Base-by-base conservation (phyloP, 139 green algal species). In the Volvox reticuliferus region DNA sequence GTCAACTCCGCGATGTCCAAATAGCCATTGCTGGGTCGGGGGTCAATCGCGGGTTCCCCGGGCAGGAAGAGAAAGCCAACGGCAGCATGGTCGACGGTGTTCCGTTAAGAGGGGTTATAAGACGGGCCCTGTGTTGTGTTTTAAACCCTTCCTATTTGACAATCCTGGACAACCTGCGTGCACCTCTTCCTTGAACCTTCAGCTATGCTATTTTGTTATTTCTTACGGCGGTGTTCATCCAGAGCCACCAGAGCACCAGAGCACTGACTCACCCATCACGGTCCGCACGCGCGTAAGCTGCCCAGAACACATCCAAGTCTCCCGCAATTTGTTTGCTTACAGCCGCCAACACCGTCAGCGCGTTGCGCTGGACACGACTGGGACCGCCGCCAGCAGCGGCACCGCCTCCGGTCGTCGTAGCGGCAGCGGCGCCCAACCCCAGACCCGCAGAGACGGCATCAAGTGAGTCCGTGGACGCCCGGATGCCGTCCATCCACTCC, bases 261-360 rank as follows among this genome's bases (percentile, higher is more conserved):
- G n/a, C n/a, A n/a, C n/a, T n/a, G n/a, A 33, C 86, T 90, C 86
- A 90, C 86, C 55, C 75, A 76, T 90, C 75, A 32, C 30, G 33
- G 86, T 90, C 86, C 18, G 86, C 86, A 19, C 30, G 30, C n/a
- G 79, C 75, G 80, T 91, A 94, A 1, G 86, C 81, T 18, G 81
- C 85, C 92, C 92, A 94, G 79, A 94, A 94, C 18, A 89, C 89
- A 19, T 91, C 89, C 86, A 94, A 63, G 73, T 94, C 89, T 2
- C 14, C 37, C 0, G 85, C 37, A 0, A 94, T 84, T 17, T 86
- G 62, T 9, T 33, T 37, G 69, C 82, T 91, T 16, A 91, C 91
- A 12, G 88, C 85, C 24, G 85, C 76, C 37, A 94, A 37, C 86
- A 93, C 91, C 80, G 71, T 81, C 19, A 92, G 73, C 0, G 90